phyloP scores from a whole-genome alignment of 139 green algal species.

The Haematococcus lacustris region DNA sequence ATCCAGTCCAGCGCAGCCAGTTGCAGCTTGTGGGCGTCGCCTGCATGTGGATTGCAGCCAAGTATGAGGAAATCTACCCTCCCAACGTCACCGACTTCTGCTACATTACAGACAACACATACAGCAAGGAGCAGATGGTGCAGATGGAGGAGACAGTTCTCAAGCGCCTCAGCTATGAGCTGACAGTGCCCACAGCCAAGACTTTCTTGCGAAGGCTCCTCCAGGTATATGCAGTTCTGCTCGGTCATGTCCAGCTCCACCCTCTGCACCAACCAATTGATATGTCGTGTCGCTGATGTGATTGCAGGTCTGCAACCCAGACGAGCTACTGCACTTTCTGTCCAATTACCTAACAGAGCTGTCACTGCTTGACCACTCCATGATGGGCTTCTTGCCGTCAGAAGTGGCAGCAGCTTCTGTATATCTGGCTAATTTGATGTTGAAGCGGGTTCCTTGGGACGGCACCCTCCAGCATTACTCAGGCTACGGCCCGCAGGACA shows the following conservation, averaged over 20 bases:
- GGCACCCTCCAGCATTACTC: slow-evolving; percentile 37
- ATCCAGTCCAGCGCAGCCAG: slow-evolving; percentile 34
- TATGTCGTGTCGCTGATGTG: not conserved
- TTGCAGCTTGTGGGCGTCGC: slow-evolving; percentile 78
- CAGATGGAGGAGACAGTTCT: slow-evolving; percentile 80
- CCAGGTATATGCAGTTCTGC: slow-evolving; percentile 11
- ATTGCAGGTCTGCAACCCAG: slow-evolving; percentile 37
- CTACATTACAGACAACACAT: slow-evolving; percentile 98
- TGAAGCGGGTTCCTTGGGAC: slow-evolving; percentile 24
- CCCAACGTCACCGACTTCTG: slow-evolving; percentile 86
- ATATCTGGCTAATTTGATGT: slow-evolving; percentile 66
- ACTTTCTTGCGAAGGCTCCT: slow-evolving; percentile 77
- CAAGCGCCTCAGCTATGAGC: slow-evolving; percentile 76
- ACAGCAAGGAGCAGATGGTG: slow-evolving; percentile 78
- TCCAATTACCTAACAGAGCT: slow-evolving; percentile 86
- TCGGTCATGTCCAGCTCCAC: not conserved
- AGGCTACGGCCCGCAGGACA: slow-evolving; percentile 25
- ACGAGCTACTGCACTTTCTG: slow-evolving; percentile 57
- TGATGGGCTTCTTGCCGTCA: slow-evolving; percentile 72
- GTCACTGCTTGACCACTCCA: slow-evolving; percentile 75
- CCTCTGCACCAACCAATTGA: no score
- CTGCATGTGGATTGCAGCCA: slow-evolving; percentile 89
- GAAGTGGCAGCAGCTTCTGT: slow-evolving; percentile 70
- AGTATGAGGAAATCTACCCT: slow-evolving; percentile 98
- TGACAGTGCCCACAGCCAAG: slow-evolving; percentile 85